Conservation (phyloP, 352 stramenopile species). For the Pythium rhizo-oryzae region DNA sequence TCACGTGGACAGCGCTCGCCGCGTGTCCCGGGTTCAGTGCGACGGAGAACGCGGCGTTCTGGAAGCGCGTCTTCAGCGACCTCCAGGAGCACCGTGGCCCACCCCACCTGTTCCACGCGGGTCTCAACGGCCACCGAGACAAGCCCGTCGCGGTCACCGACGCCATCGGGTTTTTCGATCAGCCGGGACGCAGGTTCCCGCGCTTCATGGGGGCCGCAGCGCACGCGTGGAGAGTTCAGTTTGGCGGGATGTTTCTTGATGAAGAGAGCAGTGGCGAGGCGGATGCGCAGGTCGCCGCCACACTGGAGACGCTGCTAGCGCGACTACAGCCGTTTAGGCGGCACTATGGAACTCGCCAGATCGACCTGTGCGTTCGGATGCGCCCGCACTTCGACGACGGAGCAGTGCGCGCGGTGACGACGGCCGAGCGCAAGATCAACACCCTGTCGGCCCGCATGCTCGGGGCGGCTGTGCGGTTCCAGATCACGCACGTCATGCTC, state of each 20-base stretch:
- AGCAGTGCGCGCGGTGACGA: too few species aligned
- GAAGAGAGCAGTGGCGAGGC: too few species aligned
- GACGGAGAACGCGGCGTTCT: not conserved
- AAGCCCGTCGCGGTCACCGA: not conserved
- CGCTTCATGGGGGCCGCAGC: not conserved
- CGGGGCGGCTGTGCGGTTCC: too few species aligned
- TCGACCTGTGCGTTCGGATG: too few species aligned
- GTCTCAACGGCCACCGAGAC: too few species aligned
- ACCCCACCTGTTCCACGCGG: too few species aligned
- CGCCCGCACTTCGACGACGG: too few species aligned
- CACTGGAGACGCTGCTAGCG: too few species aligned
- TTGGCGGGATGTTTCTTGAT: not conserved
- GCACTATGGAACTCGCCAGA: too few species aligned
- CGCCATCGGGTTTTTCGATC: not conserved
- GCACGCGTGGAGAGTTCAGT: not conserved
- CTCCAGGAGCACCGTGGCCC: not conserved
- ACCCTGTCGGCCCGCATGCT: not conserved
- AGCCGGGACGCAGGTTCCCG: not conserved
- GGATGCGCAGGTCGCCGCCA: too few species aligned
- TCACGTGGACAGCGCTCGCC: conserved; percentile 2
- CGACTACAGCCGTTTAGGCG: too few species aligned
- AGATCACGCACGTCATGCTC: not conserved
- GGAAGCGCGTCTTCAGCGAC: not conserved
- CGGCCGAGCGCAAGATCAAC: too few species aligned
- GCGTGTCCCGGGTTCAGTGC: not conserved